Conservation (phyloP, 108 stramenopile species). For the Pseudonitzschia multistriata region DNA sequence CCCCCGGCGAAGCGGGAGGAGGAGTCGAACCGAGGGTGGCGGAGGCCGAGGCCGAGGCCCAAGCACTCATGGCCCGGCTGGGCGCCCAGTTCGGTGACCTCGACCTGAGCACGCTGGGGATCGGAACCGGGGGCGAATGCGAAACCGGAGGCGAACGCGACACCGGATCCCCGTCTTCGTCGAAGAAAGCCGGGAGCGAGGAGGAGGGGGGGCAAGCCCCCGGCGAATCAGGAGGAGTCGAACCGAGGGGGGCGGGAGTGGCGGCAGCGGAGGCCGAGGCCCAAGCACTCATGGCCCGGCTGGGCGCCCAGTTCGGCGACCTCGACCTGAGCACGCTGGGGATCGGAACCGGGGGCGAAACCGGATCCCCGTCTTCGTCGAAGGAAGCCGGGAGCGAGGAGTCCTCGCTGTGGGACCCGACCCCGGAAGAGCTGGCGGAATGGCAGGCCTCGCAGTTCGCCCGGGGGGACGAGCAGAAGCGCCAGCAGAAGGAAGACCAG, state of each 20-base stretch:
- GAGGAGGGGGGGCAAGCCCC: background rate
- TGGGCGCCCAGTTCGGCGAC: conserved; percentile 64
- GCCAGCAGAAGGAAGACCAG: conserved; percentile 22
- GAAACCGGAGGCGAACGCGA: too few species aligned
- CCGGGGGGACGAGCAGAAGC: conserved; percentile 30
- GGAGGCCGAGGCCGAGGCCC: background rate
- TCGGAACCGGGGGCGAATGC: too few species aligned
- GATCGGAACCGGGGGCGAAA: background rate
- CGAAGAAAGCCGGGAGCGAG: too few species aligned
- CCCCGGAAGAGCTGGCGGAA: conserved; percentile 54
- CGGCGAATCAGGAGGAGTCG: background rate
- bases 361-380: background rate
- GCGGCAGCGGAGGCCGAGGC: conserved; percentile 4
- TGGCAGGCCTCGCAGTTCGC: conserved; percentile 68
- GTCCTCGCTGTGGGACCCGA: conserved; percentile 43
- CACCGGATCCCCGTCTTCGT: too few species aligned
- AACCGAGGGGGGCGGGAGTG: background rate
- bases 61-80: background rate
- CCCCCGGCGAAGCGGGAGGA: background rate
- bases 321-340: conserved; percentile 44
- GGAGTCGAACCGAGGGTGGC: background rate
- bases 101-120: background rate
- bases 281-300: conserved; percentile 44
- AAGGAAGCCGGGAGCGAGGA: conserved; percentile 3
- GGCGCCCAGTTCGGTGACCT: background rate